phyloP scores from a whole-genome alignment of 352 stramenopile genomes.

The Sclerospora graminicola region DNA sequence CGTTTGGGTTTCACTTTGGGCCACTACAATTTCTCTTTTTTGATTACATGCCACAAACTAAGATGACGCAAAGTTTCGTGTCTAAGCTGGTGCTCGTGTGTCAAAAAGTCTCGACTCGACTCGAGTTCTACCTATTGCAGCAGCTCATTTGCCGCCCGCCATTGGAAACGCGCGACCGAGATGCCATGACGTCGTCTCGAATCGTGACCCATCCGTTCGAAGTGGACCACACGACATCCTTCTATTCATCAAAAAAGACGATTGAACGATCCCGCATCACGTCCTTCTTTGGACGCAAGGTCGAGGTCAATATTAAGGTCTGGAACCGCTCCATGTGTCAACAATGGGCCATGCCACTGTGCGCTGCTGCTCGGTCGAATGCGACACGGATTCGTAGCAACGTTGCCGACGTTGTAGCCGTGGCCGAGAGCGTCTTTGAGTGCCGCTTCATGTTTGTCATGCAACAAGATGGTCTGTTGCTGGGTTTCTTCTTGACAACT shows the following conservation, averaged over 20 bases:
- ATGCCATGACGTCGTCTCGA: slow-evolving; percentile 21
- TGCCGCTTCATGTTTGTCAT: slow-evolving; percentile 60
- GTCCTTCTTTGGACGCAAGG: slow-evolving; percentile 42
- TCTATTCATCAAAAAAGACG: background rate
- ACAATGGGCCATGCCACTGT: slow-evolving; percentile 28
- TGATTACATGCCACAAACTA: slow-evolving; percentile 45
- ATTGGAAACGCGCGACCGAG: slow-evolving; percentile 21
- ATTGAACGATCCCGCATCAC: slow-evolving; percentile 30
- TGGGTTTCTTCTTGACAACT: slow-evolving; percentile 46
- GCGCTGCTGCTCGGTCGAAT: slow-evolving; percentile 12
- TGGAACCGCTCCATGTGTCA: slow-evolving; percentile 61
- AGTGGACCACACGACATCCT: slow-evolving; percentile 2
- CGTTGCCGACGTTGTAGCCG: background rate
- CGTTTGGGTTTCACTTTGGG: slow-evolving; percentile 69
- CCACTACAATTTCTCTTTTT: slow-evolving; percentile 75
- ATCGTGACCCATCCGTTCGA: slow-evolving; percentile 19
- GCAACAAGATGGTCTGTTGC: slow-evolving; percentile 46
- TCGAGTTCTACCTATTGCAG: slow-evolving; percentile 48
- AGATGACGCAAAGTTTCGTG: slow-evolving; percentile 43
- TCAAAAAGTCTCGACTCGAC: slow-evolving; percentile 27
- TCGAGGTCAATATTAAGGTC: slow-evolving; percentile 47
- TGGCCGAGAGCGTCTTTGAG: slow-evolving; percentile 28
- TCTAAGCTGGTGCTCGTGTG: slow-evolving; percentile 29
- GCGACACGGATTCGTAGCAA: slow-evolving; percentile 12
- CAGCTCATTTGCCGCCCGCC: slow-evolving; percentile 36